Conservation (phyloP, 306 rosid species). For the Glycine soja region DNA sequence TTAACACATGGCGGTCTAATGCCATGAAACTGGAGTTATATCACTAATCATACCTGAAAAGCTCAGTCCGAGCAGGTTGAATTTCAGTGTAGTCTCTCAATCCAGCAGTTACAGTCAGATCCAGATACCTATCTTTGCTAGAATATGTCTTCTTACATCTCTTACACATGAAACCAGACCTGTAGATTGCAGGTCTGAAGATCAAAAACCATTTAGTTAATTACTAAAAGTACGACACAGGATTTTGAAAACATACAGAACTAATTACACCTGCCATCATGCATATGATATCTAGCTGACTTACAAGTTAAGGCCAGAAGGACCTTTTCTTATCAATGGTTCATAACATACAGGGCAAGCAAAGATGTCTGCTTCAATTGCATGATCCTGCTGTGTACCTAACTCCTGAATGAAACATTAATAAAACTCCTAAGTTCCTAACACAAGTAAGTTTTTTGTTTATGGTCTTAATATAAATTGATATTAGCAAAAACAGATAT, state of each 20-base stretch:
- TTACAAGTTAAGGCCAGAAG: constrained; percentile 85
- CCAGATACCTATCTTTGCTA: constrained; percentile 82
- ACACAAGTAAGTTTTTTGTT: background rate
- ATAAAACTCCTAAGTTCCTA: background rate
- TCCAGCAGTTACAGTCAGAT: constrained; percentile 81
- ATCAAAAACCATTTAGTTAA: constrained; percentile 33
- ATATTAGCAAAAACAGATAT: constrained; percentile 1
- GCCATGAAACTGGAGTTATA: constrained; percentile 1
- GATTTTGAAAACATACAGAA: constrained; percentile 18
- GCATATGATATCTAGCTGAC: constrained; percentile 44
- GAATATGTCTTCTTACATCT: constrained; percentile 83
- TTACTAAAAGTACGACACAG: background rate
- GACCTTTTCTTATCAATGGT: constrained; percentile 87
- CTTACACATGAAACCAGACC: constrained; percentile 88
- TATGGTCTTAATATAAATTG: background rate
- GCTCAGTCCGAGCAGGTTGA: constrained; percentile 71
- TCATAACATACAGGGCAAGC: constrained; percentile 93
- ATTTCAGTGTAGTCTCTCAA: constrained; percentile 77
- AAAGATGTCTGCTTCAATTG: constrained; percentile 56
- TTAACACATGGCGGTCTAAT: background rate
- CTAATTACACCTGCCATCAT: constrained; percentile 23
- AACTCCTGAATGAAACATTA: constrained; percentile 54
- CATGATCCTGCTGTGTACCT: constrained; percentile 54
- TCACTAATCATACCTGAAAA: constrained; percentile 64
- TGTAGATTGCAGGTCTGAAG: constrained; percentile 83